Evolutionary conservation across 106 monocot genomes (phyloP).

Genomic region (Phalaenopsis aphrodite): DNA sequence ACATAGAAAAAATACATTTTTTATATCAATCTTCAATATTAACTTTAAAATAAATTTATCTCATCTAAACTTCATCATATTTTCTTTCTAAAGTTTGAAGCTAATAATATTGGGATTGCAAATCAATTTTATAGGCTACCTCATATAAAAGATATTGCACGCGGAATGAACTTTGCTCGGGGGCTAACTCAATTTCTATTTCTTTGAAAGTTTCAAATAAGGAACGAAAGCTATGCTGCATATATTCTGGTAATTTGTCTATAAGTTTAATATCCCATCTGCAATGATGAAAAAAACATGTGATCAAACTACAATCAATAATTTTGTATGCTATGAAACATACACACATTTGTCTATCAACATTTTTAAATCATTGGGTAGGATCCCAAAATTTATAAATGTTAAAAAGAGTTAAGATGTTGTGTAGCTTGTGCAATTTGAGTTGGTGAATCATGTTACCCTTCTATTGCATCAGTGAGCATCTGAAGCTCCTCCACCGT

Average conservation of each 20-base stretch:
- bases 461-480: neutral
- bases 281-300: neutral
- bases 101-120: neutral
- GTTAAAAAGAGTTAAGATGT: neutral
- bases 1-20: neutral
- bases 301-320: neutral
- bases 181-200: neutral
- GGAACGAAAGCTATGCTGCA: neutral
- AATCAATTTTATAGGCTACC: neutral
- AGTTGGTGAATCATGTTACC: neutral
- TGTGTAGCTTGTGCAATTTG: neutral
- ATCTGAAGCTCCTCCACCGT: conserved; percentile 3
- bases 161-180: neutral
- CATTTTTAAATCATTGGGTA: too few species aligned
- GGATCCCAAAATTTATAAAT: neutral
- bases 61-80: neutral
- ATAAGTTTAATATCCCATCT: neutral
- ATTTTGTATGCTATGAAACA: neutral
- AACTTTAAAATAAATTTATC: neutral
- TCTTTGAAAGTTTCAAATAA: neutral
- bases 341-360: too few species aligned
- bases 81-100: too few species aligned
- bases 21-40: neutral
- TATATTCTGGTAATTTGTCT: neutral
- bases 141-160: neutral